Evolutionary conservation across 2,329 filamentous ascomycete genomes (phyloP).

Genomic region (Eutypella sp.): DNA sequence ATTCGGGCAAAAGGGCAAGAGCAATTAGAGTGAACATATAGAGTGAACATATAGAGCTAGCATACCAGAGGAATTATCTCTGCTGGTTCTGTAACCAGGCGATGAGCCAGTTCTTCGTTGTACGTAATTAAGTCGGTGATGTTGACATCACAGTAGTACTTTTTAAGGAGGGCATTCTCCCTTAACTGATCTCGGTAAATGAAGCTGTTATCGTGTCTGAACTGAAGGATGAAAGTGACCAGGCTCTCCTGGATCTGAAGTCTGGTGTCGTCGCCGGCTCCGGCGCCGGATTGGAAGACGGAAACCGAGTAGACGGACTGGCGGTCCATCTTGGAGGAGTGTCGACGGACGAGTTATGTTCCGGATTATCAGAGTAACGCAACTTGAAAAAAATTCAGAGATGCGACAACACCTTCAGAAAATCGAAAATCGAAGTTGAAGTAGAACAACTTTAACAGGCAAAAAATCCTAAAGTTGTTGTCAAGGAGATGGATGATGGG

Average conservation of each 20-base stretch:
- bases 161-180: slow-evolving; percentile 90
- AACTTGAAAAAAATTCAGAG: slow-evolving; percentile 2
- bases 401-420: too few species aligned
- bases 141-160: slow-evolving; percentile 94
- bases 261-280: slow-evolving; percentile 63
- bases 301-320: slow-evolving; percentile 82
- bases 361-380: slow-evolving; percentile 1
- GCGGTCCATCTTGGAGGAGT: slow-evolving; percentile 65
- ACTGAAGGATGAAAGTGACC: slow-evolving; percentile 87
- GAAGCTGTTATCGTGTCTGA: slow-evolving; percentile 89
- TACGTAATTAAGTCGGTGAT: slow-evolving; percentile 94
- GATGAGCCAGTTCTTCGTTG: slow-evolving; percentile 90
- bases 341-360: too few species aligned
- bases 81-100: slow-evolving; percentile 80
- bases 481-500: background rate
- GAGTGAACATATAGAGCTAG: slow-evolving; percentile 1
- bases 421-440: too few species aligned
- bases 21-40: slow-evolving; percentile 23
- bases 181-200: slow-evolving; percentile 95
- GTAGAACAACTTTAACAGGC: too few species aligned
- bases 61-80: slow-evolving; percentile 87
- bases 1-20: background rate
- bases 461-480: background rate
- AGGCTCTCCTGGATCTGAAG: slow-evolving; percentile 73
- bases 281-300: slow-evolving; percentile 66